Base-by-base conservation (phyloP, 2,329 filamentous ascomycete genomes). In the Thelonectria rubi region DNA sequence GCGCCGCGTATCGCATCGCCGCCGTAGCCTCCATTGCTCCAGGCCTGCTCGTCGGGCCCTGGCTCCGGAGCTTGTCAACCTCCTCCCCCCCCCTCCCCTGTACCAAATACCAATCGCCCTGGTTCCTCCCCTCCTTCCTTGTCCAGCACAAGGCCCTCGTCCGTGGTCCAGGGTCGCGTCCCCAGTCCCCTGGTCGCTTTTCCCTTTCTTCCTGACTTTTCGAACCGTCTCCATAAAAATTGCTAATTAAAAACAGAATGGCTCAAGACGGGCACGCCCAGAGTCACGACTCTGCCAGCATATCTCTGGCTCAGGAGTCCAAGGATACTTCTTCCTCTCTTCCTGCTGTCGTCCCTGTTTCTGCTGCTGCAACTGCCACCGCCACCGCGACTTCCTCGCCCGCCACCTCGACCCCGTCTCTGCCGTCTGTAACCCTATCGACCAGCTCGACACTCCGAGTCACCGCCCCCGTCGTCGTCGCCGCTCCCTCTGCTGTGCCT, bases 191-290 rank as follows among this genome's bases (percentile, higher is more conserved):
- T 63, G 67, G 66, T 69, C 67, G 57, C 65, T 59, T 69, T 64
- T 67, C 65, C 62, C 21, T 47, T 70, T 68, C 63, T 71, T 74
- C 70, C 69, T 69, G 68, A 69, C 74, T 74, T 67, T 74, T 69
- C 34, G 65, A 65, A 61, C 70, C 63, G 71, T 74, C 74, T 75
- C 74, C 75, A 76, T 76, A 76, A 76, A 74, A 74, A 66, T 70
- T 74, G 71, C 67, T 73, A 74, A 74, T 75, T 73, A 74, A 74
- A 75, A 72, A 67, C 70, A 72, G 71, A 68, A 72, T 72, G 70
- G 70, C 70, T 72, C 66, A 73, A 69, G 73, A 71, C 67, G 73
- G 73, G 65, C 69, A 67, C 65, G 71, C 65, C 65, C 68, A 69
- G 69, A 70, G 69, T 66, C 71, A 69, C 66, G 62, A 69, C 70